A percentile compares a stretch with the other conserved stretches of the same genome.
These are phyloP conservation scores for Panus rudis DNA, from an alignment of 768 basidiomycete species.

Conservation along the genomic window DNA sequence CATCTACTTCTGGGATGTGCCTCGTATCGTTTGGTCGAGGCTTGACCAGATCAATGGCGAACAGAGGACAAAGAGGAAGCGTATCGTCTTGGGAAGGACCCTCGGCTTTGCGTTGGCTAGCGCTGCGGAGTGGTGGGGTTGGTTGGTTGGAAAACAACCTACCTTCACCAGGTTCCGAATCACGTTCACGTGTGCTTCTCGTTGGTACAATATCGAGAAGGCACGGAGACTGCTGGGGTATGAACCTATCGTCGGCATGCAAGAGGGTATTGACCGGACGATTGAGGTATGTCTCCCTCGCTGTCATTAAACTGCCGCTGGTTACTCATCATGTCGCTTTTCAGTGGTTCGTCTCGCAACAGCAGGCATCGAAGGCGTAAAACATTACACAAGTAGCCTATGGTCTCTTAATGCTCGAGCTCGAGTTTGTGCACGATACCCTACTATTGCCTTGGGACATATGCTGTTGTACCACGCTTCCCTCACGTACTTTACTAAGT, in stretches of 20 bases:
- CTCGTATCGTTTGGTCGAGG: slow-evolving; percentile 68
- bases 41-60: slow-evolving; percentile 43
- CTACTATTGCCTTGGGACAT: too few relatives aligned
- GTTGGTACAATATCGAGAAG: slow-evolving; percentile 95
- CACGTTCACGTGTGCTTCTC: slow-evolving; percentile 61
- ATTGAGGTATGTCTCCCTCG: slow-evolving; percentile 48
- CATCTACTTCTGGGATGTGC: slow-evolving; percentile 93
- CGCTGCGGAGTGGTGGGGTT: slow-evolving; percentile 66
- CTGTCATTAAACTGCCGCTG: too few relatives aligned
- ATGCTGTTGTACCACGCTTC: too few relatives aligned
- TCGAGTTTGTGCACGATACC: too few relatives aligned
- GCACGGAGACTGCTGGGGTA: slow-evolving; percentile 88
- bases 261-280: slow-evolving; percentile 78
- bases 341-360: too few relatives aligned
- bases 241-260: slow-evolving; percentile 82
- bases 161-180: slow-evolving; percentile 85
- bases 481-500: too few relatives aligned
- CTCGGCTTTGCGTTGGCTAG: slow-evolving; percentile 69
- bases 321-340: too few relatives aligned
- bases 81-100: slow-evolving; percentile 45
- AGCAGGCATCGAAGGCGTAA: too few relatives aligned
- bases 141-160: slow-evolving; percentile 70
- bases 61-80: slow-evolving; percentile 36
- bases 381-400: too few relatives aligned
- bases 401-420: too few relatives aligned